phyloP scores from a whole-genome alignment of 768 basidiomycete genomes.

The Russula sp. region DNA sequence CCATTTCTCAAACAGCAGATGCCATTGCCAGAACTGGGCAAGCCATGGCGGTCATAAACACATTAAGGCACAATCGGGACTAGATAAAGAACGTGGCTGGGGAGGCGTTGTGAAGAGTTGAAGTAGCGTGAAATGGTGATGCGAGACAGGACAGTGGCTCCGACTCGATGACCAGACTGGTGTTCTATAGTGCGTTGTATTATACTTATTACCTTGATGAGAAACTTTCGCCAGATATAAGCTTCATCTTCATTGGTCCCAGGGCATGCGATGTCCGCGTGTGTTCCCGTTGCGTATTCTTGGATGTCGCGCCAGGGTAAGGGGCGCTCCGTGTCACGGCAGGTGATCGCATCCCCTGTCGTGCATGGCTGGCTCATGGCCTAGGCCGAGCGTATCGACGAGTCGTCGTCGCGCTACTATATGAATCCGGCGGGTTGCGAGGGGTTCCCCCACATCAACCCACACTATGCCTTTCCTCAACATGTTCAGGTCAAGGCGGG shows the following conservation, averaged over 20 bases:
- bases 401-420: constrained; percentile 7
- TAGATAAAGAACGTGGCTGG: constrained; percentile 4
- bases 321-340: constrained; percentile 16
- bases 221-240: constrained; percentile 6
- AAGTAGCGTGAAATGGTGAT: constrained; percentile 2
- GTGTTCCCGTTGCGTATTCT: constrained; percentile 3
- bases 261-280: constrained; percentile 19
- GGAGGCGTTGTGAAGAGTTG: constrained; percentile 12
- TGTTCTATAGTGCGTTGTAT: constrained; percentile 14
- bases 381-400: constrained; percentile 3
- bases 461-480: constrained; percentile 20
- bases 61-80: constrained; percentile 11
- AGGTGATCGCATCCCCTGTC: constrained; percentile 17
- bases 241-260: constrained; percentile 10
- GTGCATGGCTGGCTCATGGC: constrained; percentile 13
- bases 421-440: constrained; percentile 12
- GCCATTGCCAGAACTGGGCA: constrained; percentile 20
- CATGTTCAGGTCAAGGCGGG: constrained; percentile 17
- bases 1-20: constrained; percentile 19
- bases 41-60: constrained; percentile 14
- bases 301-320: constrained; percentile 11
- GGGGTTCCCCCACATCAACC: constrained; percentile 5
- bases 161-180: constrained; percentile 4
- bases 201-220: constrained; percentile 8
- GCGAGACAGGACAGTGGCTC: neutral